Conservation (phyloP, 306 rosid species). For the Trichosanthes cucumerina region DNA sequence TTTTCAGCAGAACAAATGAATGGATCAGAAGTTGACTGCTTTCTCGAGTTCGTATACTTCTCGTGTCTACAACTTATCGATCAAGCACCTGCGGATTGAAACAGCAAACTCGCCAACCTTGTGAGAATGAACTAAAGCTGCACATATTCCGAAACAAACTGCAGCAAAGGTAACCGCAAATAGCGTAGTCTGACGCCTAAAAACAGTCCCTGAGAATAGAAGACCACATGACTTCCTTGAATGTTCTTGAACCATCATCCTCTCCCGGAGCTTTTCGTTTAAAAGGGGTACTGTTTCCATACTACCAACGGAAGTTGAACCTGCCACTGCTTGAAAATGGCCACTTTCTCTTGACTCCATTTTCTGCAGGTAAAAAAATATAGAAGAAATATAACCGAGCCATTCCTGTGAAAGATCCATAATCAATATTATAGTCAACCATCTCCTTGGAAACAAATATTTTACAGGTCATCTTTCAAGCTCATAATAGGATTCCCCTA, state of each 20-base stretch:
- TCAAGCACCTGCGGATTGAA: conserved; percentile 73
- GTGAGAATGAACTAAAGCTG: conserved; percentile 64
- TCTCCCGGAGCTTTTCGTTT: conserved; percentile 30
- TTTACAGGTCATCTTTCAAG: background rate
- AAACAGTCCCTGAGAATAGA: conserved; percentile 20
- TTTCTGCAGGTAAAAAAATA: conserved; percentile 39
- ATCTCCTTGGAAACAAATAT: background rate
- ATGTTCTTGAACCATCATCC: conserved; percentile 26
- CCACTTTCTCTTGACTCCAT: conserved; percentile 24
- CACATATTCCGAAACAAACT: conserved; percentile 68
- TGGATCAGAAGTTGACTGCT: background rate
- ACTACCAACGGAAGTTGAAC: conserved; percentile 21
- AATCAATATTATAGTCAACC: background rate
- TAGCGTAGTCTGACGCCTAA: conserved; percentile 33
- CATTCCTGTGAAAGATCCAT: background rate
- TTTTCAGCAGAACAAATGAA: background rate
- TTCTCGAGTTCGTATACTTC: background rate
- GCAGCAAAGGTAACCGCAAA: conserved; percentile 42
- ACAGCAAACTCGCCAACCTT: conserved; percentile 62
- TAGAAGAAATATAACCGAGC: background rate
- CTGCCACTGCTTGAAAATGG: conserved; percentile 18
- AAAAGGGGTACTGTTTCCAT: conserved; percentile 44
- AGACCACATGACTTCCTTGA: conserved; percentile 22
- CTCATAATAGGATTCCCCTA: background rate
- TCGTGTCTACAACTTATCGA: conserved; percentile 20